These are phyloP conservation scores for Camelina neglecta DNA, from an alignment of 345 rosid species.

Conservation along the genomic window DNA sequence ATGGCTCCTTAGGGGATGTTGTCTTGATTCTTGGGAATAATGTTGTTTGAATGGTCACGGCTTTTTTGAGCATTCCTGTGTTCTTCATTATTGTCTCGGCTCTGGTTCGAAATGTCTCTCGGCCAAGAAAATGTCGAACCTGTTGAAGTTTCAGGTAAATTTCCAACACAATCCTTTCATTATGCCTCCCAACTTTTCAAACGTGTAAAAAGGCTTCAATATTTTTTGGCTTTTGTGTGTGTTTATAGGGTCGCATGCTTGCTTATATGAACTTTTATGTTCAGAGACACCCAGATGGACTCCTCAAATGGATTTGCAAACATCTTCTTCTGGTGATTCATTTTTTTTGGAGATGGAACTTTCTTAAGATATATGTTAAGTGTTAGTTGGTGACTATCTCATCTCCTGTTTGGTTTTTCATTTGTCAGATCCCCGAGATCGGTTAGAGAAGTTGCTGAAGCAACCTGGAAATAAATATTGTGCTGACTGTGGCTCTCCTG, in stretches of 20 bases:
- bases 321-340: constrained; percentile 55
- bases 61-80: constrained; percentile 30
- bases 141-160: constrained; percentile 53
- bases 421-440: constrained; percentile 54
- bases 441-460: constrained; percentile 63
- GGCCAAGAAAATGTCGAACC: constrained; percentile 54
- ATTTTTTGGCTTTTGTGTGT: constrained; percentile 24
- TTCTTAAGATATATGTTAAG: constrained; percentile 7
- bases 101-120: constrained; percentile 58
- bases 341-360: constrained; percentile 19
- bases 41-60: constrained; percentile 35
- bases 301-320: constrained; percentile 41
- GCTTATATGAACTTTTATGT: constrained; percentile 64
- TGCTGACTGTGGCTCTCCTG: constrained; percentile 95
- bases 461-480: constrained; percentile 64
- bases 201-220: background rate
- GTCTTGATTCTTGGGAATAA: constrained; percentile 5
- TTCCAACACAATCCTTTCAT: constrained; percentile 2
- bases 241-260: constrained; percentile 50
- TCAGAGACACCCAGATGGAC: constrained; percentile 50
- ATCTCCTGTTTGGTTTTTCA: background rate
- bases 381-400: constrained; percentile 6
- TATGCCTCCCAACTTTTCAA: background rate
- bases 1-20: constrained; percentile 32
- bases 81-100: constrained; percentile 21